These are phyloP conservation scores for Marchantia paleacea DNA, from an alignment of 225 moss, liverwort and hornwort genomes.

Conservation along the genomic window DNA sequence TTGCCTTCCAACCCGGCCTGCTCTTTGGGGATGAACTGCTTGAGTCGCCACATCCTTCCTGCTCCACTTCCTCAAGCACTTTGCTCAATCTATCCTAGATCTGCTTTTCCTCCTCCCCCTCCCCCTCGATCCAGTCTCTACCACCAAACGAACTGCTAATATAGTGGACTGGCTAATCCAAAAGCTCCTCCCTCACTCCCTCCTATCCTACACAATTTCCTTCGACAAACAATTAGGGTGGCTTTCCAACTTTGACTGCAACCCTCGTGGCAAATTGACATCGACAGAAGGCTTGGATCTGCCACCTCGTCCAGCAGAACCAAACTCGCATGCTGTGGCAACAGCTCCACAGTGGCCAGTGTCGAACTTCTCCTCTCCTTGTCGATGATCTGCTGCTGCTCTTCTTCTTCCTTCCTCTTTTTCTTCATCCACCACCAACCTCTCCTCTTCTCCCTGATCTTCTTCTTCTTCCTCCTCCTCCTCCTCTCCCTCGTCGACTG, in stretches of 20 bases:
- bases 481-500: not conserved
- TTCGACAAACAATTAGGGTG: not conserved
- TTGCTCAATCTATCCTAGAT: constrained; percentile 14
- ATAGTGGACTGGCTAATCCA: too few relatives aligned
- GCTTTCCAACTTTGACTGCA: constrained; percentile 11
- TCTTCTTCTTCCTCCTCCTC: not conserved
- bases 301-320: not conserved
- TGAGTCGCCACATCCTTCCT: constrained; percentile 88
- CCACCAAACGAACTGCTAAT: not conserved
- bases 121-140: constrained; percentile 2
- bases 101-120: not conserved
- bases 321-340: constrained; percentile 30
- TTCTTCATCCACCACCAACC: not conserved
- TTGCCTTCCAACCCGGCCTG: constrained; percentile 78
- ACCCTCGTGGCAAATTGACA: not conserved
- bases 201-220: not conserved
- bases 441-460: not conserved
- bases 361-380: not conserved
- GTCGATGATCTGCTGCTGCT: not conserved
- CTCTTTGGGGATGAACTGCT: constrained; percentile 89
- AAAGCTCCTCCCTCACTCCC: not conserved
- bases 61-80: not conserved
- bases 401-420: not conserved
- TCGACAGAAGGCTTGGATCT: constrained; percentile 6
- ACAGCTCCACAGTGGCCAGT: not conserved